phyloP scores from a whole-genome alignment of 2,329 filamentous ascomycete species.

The Reticulascus tulasneorum region DNA sequence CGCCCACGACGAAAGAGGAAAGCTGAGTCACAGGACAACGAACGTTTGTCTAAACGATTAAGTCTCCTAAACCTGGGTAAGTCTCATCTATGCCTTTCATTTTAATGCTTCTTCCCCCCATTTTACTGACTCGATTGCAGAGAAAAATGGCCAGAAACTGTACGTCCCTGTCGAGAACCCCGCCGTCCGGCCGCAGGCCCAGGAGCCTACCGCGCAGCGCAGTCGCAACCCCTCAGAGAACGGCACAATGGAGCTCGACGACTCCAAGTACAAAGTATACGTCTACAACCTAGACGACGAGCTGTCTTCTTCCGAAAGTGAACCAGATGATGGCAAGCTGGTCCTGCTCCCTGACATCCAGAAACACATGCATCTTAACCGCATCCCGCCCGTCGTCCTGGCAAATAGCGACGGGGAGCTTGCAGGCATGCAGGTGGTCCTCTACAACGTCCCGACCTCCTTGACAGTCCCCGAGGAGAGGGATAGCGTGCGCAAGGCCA shows the following conservation, averaged over 20 bases:
- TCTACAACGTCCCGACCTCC: conserved; percentile 77
- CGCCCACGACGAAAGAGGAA: conserved; percentile 51
- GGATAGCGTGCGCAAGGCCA: conserved; percentile 76
- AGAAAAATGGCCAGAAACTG: conserved; percentile 59
- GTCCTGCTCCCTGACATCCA: conserved; percentile 84
- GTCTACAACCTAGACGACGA: conserved; percentile 89
- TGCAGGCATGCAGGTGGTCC: conserved; percentile 68
- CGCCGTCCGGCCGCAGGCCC: conserved; percentile 17
- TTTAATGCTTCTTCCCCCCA: conserved; percentile 4
- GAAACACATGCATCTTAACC: conserved; percentile 69
- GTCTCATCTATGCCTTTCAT: conserved; percentile 18
- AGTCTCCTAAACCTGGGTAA: conserved; percentile 78
- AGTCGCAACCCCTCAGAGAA: conserved; percentile 24
- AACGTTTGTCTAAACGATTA: conserved; percentile 80
- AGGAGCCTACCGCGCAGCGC: conserved; percentile 11
- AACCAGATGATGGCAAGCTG: conserved; percentile 57
- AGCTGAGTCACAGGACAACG: conserved; percentile 55
- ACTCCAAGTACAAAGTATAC: conserved; percentile 83
- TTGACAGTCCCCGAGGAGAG: conserved; percentile 70
- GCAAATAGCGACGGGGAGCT: conserved; percentile 51
- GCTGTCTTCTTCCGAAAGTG: conserved; percentile 58
- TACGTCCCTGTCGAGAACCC: conserved; percentile 61
- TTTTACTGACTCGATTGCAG: conserved; percentile 33
- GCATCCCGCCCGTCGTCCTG: conserved; percentile 64
- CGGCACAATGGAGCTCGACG: conserved; percentile 79